A percentile compares a stretch with the other conserved stretches of the same genome.
phyloP scores from a whole-genome alignment of 768 basidiomycete genomes.

The Mycena pura region DNA sequence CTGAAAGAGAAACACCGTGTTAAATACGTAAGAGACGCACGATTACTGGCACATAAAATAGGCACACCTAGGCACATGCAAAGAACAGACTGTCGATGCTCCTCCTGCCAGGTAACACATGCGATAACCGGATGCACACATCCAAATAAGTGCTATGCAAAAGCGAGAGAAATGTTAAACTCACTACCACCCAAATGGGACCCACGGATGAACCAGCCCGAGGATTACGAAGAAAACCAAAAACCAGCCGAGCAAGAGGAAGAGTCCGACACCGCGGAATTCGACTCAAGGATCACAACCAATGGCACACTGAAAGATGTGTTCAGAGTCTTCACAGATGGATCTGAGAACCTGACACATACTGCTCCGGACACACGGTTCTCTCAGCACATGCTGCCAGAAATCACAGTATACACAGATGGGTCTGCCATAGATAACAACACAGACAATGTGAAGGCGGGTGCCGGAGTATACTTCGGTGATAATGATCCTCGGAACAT shows the following conservation, averaged over 20 bases:
- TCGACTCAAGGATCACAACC: slow-evolving; percentile 4
- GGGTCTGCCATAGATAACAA: slow-evolving; percentile 20
- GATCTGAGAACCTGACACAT: background rate
- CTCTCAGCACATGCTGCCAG: background rate
- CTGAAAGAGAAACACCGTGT: background rate
- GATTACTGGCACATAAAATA: background rate
- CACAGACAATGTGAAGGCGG: slow-evolving; percentile 12
- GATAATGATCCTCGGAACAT: slow-evolving; percentile 15
- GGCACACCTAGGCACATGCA: background rate
- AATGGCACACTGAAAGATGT: background rate
- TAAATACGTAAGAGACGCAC: background rate
- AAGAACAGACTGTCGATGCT: slow-evolving; percentile 4
- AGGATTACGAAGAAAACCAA: slow-evolving; percentile 6
- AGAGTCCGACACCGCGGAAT: background rate
- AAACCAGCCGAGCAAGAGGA: background rate
- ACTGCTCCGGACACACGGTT: background rate
- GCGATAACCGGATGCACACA: background rate
- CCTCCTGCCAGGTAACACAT: background rate
- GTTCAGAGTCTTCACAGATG: slow-evolving; percentile 17
- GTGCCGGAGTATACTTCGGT: slow-evolving; percentile 28
- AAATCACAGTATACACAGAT: slow-evolving; percentile 18
- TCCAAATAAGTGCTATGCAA: slow-evolving; percentile 8
- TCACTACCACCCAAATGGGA: slow-evolving; percentile 13
- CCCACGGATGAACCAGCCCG: background rate
- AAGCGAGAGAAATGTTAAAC: slow-evolving; percentile 4